Percentiles rank a stretch among this genome's conserved stretches.
Evolutionary conservation across 129 eudicot genomes (phyloP).

Genomic region (Pulicaria dysenterica): DNA sequence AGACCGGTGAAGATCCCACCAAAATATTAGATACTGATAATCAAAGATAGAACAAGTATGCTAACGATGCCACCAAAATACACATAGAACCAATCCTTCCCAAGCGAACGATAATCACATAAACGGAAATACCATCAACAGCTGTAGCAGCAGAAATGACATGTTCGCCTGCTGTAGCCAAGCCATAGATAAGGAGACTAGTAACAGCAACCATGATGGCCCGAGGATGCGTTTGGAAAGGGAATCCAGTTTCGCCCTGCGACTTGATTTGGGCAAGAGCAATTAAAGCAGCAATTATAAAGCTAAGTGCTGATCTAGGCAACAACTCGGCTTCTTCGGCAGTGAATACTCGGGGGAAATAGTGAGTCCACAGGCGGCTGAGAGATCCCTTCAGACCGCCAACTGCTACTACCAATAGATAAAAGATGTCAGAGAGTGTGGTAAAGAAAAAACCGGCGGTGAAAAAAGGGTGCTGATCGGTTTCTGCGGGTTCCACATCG

Average conservation of each 20-base stretch:
- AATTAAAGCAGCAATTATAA: not conserved
- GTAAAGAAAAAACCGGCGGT: not conserved
- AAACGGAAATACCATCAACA: not conserved
- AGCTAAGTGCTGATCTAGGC: not conserved
- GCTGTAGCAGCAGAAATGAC: not conserved
- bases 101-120: not conserved
- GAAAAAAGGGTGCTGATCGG: not conserved
- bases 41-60: not conserved
- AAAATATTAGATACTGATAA: not conserved
- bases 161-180: not conserved
- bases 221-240: conserved; percentile 10
- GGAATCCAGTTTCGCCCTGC: not conserved
- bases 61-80: not conserved
- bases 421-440: not conserved
- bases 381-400: not conserved
- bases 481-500: no score
- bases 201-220: not conserved
- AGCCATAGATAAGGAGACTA: not conserved
- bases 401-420: not conserved
- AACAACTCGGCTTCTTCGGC: not conserved
- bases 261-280: conserved; percentile 5
- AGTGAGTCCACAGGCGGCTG: not conserved
- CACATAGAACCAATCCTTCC: not conserved
- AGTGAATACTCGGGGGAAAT: not conserved
- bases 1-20: not conserved